These are phyloP conservation scores for Pseudogymnoascus sp. DNA, from an alignment of 2,329 filamentous ascomycete genomes.

Conservation along the genomic window DNA sequence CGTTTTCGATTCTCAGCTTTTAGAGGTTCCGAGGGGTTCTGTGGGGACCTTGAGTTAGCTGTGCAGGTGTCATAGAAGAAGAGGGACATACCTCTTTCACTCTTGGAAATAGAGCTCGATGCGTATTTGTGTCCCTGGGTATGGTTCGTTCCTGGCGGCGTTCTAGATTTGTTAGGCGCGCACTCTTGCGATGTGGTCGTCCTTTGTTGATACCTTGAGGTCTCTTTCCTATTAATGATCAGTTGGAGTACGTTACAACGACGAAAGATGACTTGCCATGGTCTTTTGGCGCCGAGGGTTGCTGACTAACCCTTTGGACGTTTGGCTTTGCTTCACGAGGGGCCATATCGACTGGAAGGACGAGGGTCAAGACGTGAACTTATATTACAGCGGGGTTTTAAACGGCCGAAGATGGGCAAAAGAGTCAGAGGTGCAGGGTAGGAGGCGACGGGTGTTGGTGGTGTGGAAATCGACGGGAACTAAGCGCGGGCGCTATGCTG, in stretches of 20 bases:
- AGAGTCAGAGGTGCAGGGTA: too few species aligned
- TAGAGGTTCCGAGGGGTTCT: slow-evolving; percentile 14
- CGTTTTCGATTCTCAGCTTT: slow-evolving; percentile 18
- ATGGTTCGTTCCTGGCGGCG: slow-evolving; percentile 13
- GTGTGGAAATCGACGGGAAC: background rate
- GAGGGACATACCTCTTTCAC: slow-evolving; percentile 11
- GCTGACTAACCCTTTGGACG: slow-evolving; percentile 18
- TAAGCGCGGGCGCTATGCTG: background rate
- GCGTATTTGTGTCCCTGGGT: slow-evolving; percentile 14
- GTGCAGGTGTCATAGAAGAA: slow-evolving; percentile 14
- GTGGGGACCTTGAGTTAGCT: slow-evolving; percentile 14
- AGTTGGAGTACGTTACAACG: slow-evolving; percentile 15
- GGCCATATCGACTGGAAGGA: slow-evolving; percentile 19
- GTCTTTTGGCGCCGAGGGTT: slow-evolving; percentile 19
- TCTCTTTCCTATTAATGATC: slow-evolving; percentile 18
- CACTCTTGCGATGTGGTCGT: slow-evolving; percentile 18
- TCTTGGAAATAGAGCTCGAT: too few species aligned
- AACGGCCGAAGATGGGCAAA: too few species aligned
- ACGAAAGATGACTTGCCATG: slow-evolving; percentile 16
- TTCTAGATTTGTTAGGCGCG: slow-evolving; percentile 13
- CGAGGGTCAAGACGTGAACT: slow-evolving; percentile 15
- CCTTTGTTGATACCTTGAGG: slow-evolving; percentile 21
- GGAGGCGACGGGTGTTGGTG: too few species aligned
- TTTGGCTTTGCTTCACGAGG: slow-evolving; percentile 20
- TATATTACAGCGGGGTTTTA: slow-evolving; percentile 11